A percentile compares a stretch with the other conserved stretches of the same genome.
Evolutionary conservation across 768 basidiomycete genomes (phyloP).

Genomic region (Suillus tomentosus): DNA sequence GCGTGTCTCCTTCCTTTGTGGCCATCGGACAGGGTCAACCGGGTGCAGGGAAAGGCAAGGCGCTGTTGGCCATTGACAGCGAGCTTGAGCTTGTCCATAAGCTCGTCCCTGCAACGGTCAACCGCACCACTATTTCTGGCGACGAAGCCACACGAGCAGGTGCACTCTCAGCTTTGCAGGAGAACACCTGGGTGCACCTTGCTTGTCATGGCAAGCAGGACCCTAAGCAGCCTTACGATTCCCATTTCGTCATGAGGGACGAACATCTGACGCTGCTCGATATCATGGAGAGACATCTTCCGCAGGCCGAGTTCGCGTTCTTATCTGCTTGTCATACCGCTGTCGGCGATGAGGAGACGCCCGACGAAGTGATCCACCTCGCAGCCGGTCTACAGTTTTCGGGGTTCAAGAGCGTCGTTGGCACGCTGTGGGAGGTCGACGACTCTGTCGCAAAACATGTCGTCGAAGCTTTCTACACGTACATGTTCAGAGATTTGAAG

Average conservation of each 20-base stretch:
- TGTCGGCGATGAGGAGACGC: neutral
- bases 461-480: neutral
- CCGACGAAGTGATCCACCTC: neutral
- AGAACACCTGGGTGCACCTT: conserved; percentile 32
- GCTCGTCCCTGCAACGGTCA: neutral
- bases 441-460: neutral
- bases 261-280: neutral
- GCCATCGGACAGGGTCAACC: neutral
- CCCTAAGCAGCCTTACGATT: conserved; percentile 24
- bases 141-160: conserved; percentile 17
- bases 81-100: neutral
- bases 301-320: neutral
- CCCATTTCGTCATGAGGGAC: conserved; percentile 20
- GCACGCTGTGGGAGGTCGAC: neutral
- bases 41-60: neutral
- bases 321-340: neutral
- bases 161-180: conserved; percentile 17
- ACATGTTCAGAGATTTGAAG: neutral
- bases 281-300: neutral
- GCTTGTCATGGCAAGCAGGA: conserved; percentile 34
- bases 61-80: neutral
- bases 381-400: neutral
- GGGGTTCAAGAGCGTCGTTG: neutral
- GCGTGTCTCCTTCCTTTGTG: neutral
- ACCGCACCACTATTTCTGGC: conserved; percentile 11